Evolutionary conservation across 2,329 filamentous ascomycete species (phyloP), one percentile per base, ranked within the genome.

Genomic region (Lecanosticta acicola): DNA sequence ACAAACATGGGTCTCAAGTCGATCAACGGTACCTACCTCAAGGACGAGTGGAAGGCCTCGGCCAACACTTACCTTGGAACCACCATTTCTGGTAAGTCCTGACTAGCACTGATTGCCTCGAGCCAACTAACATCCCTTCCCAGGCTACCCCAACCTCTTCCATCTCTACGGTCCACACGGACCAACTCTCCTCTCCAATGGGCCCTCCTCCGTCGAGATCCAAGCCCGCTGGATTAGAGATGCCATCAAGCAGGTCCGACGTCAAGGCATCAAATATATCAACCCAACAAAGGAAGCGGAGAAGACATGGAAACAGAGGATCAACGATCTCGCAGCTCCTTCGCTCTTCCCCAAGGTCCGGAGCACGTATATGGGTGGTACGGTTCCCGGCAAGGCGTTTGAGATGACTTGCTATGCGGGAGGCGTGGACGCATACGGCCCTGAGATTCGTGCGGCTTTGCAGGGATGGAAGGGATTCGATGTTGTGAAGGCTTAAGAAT

Each of bases 1-100:
- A 71, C 68, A 54, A 69, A 61, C 53, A 64, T 65, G 61, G 62
- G 69, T 10, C 69, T 72, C 61, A 72, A 69, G 60, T 68, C 59
- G 40, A 51, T 54, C 46, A 43, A 60, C 34, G 58, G 50, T 45
- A 56, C 52, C 3, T 51, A 52, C 36, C 49, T 60, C 32, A 46
- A 59, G 45, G 68, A 72, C 33, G 66, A 67, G 34, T 73, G 71
- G 71, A 67, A 69, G 55, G 62, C 55, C 20, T 69, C 68, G 10
- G 70, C 68, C 1, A 66, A 66, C 48, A 66, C 67, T 1, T 70
- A 70, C 51, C 63, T 72, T 2, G 71, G 71, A 3, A 71, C 71
- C 60, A 66, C 64, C 9, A 62, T 67, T 5, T 45, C 63, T 3
- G 61, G 43, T 24, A 19, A 40, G 32, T 24, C 7, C 14, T 4